Evolutionary conservation across 495 filamentous ascomycete genomes (phyloP), one percentile per base, ranked within the genome.

Genomic region (Barbatosphaeria neglecta): DNA sequence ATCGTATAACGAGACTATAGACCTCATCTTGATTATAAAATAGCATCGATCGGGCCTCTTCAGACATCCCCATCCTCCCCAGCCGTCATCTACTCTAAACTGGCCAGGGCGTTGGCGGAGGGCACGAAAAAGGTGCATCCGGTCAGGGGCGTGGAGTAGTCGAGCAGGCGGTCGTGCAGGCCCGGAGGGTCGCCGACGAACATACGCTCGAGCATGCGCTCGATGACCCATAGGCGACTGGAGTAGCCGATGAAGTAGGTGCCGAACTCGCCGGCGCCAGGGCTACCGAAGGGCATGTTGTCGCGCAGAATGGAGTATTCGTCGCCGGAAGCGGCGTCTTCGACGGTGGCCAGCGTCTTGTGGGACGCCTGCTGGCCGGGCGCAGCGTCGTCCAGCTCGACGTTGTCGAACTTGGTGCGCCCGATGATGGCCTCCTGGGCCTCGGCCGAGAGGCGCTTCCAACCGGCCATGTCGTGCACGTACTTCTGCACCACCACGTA

Each of bases 181-280:
- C 76, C 76, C 3, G 71, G 68, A 0, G 76, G 76, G 39, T 74
- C 45, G 1, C 76, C 76, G 28, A 76, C 47, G 55, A 77, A 78
- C 74, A 80, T 80, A 5, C 70, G 61, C 52, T 77, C 64, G 48
- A 78, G 47, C 75, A 80, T 80, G 51, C 63, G 63, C 58, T 80
- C 76, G 50, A 77, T 70, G 2, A 80, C 75, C 74, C 75, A 80
- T 4, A 80, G 46, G 4, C 63, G 57, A 2, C 67, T 55, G 11
- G 75, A 73, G 49, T 80, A 80, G 5, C 74, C 76, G 48, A 78
- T 78, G 41, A 80, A 78, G 53, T 78, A 80, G 2, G 75, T 80
- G 15, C 76, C 76, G 46, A 76, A 78, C 56, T 78, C 64, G 1
- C 63, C 68, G 0, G 64, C 58, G 1, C 70, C 72, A 0, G 74